Evolutionary conservation across 805 yeast species (phyloP).

Genomic region (Blastobotrys chiropterorum): DNA sequence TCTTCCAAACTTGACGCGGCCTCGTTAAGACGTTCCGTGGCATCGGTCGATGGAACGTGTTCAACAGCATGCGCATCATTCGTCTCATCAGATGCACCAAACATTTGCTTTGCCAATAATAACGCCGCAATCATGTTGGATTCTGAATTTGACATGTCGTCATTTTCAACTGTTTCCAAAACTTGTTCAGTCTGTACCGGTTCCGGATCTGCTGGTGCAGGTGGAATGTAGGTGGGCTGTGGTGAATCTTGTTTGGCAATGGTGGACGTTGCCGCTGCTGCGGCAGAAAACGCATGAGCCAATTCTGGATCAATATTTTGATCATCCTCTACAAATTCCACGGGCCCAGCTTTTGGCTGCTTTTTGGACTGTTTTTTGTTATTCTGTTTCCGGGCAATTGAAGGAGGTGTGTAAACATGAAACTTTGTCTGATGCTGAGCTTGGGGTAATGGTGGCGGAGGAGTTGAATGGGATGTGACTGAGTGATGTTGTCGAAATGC

Average conservation of each 20-base stretch:
- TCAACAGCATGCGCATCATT: slow-evolving; percentile 11
- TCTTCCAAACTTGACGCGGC: slow-evolving; percentile 5
- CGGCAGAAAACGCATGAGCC: neutral
- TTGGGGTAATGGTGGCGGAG: neutral
- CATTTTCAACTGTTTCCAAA: neutral
- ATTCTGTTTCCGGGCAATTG: neutral
- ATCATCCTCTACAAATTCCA: neutral
- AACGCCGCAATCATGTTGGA: neutral
- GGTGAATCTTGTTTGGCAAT: neutral
- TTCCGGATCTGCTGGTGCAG: neutral
- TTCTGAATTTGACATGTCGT: neutral
- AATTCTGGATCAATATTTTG: neutral
- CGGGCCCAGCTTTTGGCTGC: neutral
- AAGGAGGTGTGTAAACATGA: slow-evolving; percentile 6
- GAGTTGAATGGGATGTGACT: neutral
- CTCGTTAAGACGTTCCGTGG: neutral
- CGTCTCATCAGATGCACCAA: slow-evolving; percentile 16
- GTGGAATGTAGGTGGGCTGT: too few species aligned
- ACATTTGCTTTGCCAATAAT: neutral
- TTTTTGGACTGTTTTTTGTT: neutral
- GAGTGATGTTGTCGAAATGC: too few species aligned
- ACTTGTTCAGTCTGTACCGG: neutral
- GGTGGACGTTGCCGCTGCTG: neutral
- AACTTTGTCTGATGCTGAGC: slow-evolving; percentile 4
- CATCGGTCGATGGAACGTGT: neutral